Conservation (phyloP, 345 rosid genomes). For the Geranium brycei region DNA sequence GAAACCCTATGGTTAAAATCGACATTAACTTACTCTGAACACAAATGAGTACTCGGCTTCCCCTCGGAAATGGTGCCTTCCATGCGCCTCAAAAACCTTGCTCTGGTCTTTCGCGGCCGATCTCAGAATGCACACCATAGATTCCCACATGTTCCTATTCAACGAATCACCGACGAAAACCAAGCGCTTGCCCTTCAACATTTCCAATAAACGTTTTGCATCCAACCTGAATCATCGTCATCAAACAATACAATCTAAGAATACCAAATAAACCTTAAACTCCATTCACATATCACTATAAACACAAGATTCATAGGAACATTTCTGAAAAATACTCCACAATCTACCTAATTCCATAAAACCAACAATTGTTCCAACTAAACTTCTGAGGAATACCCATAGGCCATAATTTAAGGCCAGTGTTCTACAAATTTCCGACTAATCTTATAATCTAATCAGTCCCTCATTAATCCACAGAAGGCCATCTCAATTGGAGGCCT, state of each 20-base stretch:
- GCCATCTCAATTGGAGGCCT: too few relatives aligned
- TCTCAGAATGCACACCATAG: slow-evolving; percentile 73
- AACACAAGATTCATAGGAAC: neutral
- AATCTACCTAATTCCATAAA: neutral
- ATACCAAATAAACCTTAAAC: neutral
- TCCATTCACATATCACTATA: neutral
- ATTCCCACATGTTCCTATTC: slow-evolving; percentile 98
- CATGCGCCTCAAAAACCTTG: slow-evolving; percentile 67
- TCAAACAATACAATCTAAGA: neutral
- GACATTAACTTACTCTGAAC: slow-evolving; percentile 43
- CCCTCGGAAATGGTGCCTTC: slow-evolving; percentile 58
- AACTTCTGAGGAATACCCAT: neutral
- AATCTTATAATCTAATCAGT: too few relatives aligned
- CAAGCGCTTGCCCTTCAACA: slow-evolving; percentile 76
- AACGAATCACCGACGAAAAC: slow-evolving; percentile 88
- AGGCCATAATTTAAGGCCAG: neutral
- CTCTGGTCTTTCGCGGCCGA: slow-evolving; percentile 44
- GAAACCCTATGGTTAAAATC: neutral
- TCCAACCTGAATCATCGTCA: slow-evolving; percentile 30
- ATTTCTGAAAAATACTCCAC: neutral
- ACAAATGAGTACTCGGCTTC: slow-evolving; percentile 79
- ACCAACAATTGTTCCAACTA: neutral
- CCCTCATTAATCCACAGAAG: too few relatives aligned
- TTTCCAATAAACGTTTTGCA: slow-evolving; percentile 46
- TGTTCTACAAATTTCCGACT: too few relatives aligned